Conservation (phyloP, 2,329 filamentous ascomycete genomes). For the Ceratocystis destructans region DNA sequence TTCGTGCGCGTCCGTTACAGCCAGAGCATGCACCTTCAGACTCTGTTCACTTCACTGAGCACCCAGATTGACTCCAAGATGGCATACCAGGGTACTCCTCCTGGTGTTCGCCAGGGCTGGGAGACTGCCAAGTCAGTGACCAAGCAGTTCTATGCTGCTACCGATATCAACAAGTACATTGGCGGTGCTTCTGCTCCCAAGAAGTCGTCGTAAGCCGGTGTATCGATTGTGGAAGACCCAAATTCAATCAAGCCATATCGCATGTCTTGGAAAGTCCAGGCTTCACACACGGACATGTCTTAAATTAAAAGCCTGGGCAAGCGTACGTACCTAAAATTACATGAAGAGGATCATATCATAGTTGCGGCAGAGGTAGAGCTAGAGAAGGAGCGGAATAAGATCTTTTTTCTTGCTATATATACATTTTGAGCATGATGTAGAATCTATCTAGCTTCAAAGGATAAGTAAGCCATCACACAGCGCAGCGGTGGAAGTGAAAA, state of each 20-base stretch:
- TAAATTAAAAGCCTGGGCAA: background rate
- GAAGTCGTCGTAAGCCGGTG: conserved; percentile 36
- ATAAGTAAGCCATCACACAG: too few species aligned
- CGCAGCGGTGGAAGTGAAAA: too few species aligned
- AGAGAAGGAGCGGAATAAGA: background rate
- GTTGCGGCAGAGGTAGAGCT: background rate
- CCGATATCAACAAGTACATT: conserved; percentile 26
- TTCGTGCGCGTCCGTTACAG: conserved; percentile 84
- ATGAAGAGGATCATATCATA: background rate
- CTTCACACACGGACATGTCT: background rate
- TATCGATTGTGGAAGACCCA: background rate
- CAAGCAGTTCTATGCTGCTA: conserved; percentile 63
- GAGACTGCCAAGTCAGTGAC: conserved; percentile 58
- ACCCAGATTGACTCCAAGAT: conserved; percentile 68
- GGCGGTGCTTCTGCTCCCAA: conserved; percentile 28
- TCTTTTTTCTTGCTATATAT: background rate
- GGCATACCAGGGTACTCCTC: conserved; percentile 75
- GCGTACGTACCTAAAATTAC: conserved; percentile 1
- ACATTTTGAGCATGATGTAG: background rate
- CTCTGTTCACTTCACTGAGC: conserved; percentile 56
- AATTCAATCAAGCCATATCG: background rate
- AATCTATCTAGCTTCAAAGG: background rate
- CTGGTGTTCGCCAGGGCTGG: conserved; percentile 67
- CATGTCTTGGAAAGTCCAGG: background rate
- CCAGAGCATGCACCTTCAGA: conserved; percentile 89